These are phyloP conservation scores for Echeveria elegans DNA, from an alignment of 164 flowering plant species.

Conservation along the genomic window DNA sequence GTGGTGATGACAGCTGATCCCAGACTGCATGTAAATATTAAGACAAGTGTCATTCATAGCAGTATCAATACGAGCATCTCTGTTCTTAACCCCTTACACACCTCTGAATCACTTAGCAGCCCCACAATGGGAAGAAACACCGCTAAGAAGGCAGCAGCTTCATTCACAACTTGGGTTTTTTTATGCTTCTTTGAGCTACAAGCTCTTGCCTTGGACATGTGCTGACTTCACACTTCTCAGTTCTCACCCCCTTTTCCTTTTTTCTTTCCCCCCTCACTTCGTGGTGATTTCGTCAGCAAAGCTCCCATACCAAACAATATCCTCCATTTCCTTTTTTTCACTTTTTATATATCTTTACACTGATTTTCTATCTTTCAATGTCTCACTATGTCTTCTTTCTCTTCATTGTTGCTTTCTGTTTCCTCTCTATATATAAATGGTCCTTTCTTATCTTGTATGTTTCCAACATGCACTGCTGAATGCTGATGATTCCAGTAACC, in stretches of 20 bases:
- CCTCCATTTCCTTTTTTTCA: neutral
- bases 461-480: slow-evolving; percentile 1
- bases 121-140: neutral
- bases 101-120: neutral
- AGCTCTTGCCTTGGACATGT: neutral
- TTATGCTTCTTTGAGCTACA: neutral
- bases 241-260: neutral
- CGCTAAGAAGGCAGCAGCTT: neutral
- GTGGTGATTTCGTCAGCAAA: slow-evolving; percentile 3
- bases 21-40: neutral
- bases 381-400: neutral
- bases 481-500: neutral
- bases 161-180: neutral
- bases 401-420: neutral
- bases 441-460: neutral
- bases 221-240: too few relatives aligned
- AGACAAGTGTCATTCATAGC: neutral
- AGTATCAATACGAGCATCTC: neutral
- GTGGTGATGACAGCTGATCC: slow-evolving; percentile 3
- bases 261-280: neutral
- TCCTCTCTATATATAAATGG: neutral
- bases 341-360: neutral
- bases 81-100: neutral
- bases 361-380: slow-evolving; percentile 2
- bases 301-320: neutral